Base-by-base conservation (phyloP, 2,329 filamentous ascomycete species). In the Aureobasidium subglaciale region DNA sequence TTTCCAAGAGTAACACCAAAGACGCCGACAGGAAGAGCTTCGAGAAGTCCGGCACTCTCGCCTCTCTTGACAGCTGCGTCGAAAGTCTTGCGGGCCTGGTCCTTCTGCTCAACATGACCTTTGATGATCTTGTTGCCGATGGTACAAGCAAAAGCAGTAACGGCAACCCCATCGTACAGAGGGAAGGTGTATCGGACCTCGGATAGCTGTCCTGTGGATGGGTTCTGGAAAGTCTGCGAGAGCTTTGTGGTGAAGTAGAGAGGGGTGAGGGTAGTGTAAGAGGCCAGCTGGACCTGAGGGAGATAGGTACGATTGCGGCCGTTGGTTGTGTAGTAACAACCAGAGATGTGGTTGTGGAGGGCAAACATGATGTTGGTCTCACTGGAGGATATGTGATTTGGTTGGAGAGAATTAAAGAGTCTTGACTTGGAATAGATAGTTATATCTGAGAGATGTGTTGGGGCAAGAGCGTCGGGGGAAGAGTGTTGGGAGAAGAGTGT, bases 1-100 rank as follows among this genome's bases (percentile, higher is more conserved):
- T 88, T 88, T 9, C 85, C 86, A 1, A 90, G 71, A 0, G 77
- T 82, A 0, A 84, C 85, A 4, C 77, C 81, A 65, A 89, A 90
- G 27, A 87, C 79, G 65, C 90, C 86, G 2, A 79, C 74, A 0
- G 75, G 72, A 0, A 82, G 72, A 63, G 87, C 82, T 60, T 88
- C 80, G 1, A 90, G 70, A 7, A 90, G 72, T 0, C 79, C 86
- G 1, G 87, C 85, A 0, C 78, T 79, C 63, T 87, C 72, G 1
- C 84, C 82, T 8, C 73, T 71, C 1, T 73, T 70, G 1, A 83
- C 73, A 4, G 86, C 87, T 2, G 77, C 68, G 6, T 82, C 62
- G 65, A 83, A 90, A 0, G 77, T 78, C 7, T 76, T 67, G 54
- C 77, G 80, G 1, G 87, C 86, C 52, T 81, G 74, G 10, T 79